Evolutionary conservation across 345 rosid genomes (phyloP), one percentile per base, ranked within the genome.

Genomic region (Camelina hispida): DNA sequence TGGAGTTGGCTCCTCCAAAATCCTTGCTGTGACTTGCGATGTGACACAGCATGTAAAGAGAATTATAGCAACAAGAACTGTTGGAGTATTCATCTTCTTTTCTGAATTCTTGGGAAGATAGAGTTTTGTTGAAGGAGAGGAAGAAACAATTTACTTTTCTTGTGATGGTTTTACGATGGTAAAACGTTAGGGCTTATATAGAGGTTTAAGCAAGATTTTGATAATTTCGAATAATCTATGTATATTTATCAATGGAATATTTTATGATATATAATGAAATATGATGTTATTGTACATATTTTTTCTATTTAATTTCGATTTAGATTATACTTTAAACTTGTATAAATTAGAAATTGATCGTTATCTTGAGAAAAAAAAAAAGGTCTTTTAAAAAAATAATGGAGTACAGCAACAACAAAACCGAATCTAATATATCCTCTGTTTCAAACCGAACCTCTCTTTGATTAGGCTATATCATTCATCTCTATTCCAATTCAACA

Each of bases 31-130:
- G 10, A 54, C 35, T 59, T 71, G 75, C 14, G 75, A 60, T 34
- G 38, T 60, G 51, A 38, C 52, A 62, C 38, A 60, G 14, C 60
- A 48, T 61, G 75, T 61, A 14, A 71, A 48, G 51, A 61, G 51
- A 28, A 71, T 7, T 1, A 51, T 61, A 2, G 68, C 68, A 22
- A 61, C 3, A 51, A 50, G 7, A 51, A 71, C 0, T 60, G 52
- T 17, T 34, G 51, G 42, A 38, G 40, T 50, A 14, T 71, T 60
- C 68, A 71, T 71, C 40, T 30, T 68, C 4, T 22, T 61, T 40
- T 40, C 42, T 20, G 11, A 15, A 25, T 7, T 62, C 12, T 16
- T 62, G 14, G 3, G 20, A 62, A 35, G 8, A 42, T 62, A 42
- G 20, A 62, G 8, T 13, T 22, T 22, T 22, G 30, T 38, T 12